phyloP scores from a whole-genome alignment of 129 eudicot genomes.

The Logfia minima region DNA sequence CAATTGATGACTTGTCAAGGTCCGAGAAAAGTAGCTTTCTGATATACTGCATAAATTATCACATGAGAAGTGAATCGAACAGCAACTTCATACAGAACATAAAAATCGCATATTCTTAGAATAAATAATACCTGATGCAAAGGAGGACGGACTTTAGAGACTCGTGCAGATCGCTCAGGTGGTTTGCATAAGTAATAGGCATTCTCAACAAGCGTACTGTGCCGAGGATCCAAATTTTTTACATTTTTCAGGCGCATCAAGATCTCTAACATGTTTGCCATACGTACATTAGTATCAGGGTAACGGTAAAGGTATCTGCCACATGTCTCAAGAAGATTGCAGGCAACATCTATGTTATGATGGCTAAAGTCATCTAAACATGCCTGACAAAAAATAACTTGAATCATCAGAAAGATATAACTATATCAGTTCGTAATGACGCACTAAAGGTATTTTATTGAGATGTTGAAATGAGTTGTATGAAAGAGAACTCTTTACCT shows the following conservation, averaged over 20 bases:
- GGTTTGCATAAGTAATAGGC: conserved; percentile 97
- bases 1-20: conserved; percentile 89
- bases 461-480: not conserved
- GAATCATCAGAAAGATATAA: conserved; percentile 11
- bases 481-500: conserved; percentile 47
- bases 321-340: conserved; percentile 98
- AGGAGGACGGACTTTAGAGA: conserved; percentile 94
- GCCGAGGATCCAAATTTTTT: conserved; percentile 94
- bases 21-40: conserved; percentile 90
- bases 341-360: conserved; percentile 97
- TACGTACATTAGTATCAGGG: conserved; percentile 86
- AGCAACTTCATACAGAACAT: not conserved
- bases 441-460: not conserved
- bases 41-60: conserved; percentile 66
- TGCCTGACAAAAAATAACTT: conserved; percentile 50
- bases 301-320: conserved; percentile 94
- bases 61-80: conserved; percentile 18
- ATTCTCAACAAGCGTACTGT: conserved; percentile 94
- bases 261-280: conserved; percentile 97
- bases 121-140: conserved; percentile 74
- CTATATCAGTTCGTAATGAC: conserved; percentile 1
- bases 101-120: conserved; percentile 2
- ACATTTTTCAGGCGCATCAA: conserved; percentile 94
- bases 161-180: conserved; percentile 94
- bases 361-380: conserved; percentile 95